Percentiles rank a stretch among this genome's conserved stretches.
Evolutionary conservation across 2,329 filamentous ascomycete species (phyloP).

Genomic region (Remersonia thermophila): DNA sequence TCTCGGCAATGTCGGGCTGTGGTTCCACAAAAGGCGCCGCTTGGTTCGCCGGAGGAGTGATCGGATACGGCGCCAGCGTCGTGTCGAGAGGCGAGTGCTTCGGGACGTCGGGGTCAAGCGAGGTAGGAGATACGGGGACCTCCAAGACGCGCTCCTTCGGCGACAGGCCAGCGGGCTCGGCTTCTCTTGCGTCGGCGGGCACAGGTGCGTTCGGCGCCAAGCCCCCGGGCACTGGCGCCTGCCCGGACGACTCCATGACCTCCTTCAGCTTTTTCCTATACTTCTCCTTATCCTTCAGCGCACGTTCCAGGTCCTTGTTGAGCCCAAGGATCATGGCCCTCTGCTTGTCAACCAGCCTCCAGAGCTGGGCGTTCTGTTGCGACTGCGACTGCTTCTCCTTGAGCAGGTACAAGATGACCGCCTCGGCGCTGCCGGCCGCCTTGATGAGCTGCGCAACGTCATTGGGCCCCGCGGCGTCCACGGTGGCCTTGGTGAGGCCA

Average conservation of each 20-base stretch:
- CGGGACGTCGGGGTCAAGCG: slow-evolving; percentile 36
- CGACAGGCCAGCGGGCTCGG: slow-evolving; percentile 10
- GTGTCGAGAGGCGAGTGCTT: slow-evolving; percentile 49
- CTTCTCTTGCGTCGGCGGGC: too few species aligned
- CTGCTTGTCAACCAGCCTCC: slow-evolving; percentile 94
- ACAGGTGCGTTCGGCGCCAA: slow-evolving; percentile 4
- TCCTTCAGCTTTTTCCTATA: slow-evolving; percentile 89
- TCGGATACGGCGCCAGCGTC: slow-evolving; percentile 49
- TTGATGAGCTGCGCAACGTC: slow-evolving; percentile 72
- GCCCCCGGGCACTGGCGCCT: slow-evolving; percentile 17
- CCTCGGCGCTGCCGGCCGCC: slow-evolving; percentile 78
- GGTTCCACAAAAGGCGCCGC: slow-evolving; percentile 21
- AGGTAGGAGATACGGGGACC: slow-evolving; percentile 33
- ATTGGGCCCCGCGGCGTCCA: slow-evolving; percentile 48
- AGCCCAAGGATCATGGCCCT: slow-evolving; percentile 83
- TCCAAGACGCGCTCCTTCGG: slow-evolving; percentile 23
- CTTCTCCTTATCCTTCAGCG: slow-evolving; percentile 86
- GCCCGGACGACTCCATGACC: slow-evolving; percentile 32
- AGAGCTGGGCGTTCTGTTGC: slow-evolving; percentile 83
- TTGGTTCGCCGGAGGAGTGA: slow-evolving; percentile 49
- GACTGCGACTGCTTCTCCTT: slow-evolving; percentile 85
- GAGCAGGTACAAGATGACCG: slow-evolving; percentile 73
- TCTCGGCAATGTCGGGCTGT: slow-evolving; percentile 34
- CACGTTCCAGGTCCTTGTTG: slow-evolving; percentile 85
- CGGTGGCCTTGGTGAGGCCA: slow-evolving; percentile 44